A percentile compares a stretch with the other conserved stretches of the same genome.
These are phyloP conservation scores for Phytophthora cactorum DNA, from an alignment of 352 stramenopile species.

Conservation along the genomic window DNA sequence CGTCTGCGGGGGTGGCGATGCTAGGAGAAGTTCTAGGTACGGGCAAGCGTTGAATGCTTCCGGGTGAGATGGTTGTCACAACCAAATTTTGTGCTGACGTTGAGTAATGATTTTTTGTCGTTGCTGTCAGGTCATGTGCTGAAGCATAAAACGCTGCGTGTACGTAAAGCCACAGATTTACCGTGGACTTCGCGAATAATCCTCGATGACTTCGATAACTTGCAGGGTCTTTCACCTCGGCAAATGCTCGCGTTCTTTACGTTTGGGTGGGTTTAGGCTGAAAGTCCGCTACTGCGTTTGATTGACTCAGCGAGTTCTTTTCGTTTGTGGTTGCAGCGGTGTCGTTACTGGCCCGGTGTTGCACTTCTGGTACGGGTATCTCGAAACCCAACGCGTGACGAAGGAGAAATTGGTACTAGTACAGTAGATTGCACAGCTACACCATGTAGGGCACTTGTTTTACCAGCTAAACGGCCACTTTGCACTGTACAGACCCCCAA, in stretches of 20 bases:
- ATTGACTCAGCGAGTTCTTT: neutral
- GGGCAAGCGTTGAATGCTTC: constrained; percentile 1
- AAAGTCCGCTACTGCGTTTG: neutral
- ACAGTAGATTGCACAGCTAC: neutral
- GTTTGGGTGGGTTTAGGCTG: constrained; percentile 51
- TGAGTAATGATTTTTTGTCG: neutral
- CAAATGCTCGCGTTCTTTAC: constrained; percentile 77
- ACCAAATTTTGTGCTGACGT: constrained; percentile 2
- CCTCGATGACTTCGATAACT: constrained; percentile 1
- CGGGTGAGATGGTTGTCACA: neutral
- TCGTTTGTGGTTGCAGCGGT: constrained; percentile 31
- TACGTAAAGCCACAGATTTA: constrained; percentile 28
- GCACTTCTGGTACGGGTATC: constrained; percentile 75
- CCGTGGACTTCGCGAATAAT: neutral
- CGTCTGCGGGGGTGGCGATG: constrained; percentile 64
- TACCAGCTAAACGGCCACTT: neutral
- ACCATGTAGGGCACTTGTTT: neutral
- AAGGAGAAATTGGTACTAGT: constrained; percentile 81
- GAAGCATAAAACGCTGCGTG: constrained; percentile 68
- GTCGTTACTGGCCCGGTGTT: constrained; percentile 64
- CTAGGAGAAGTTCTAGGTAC: constrained; percentile 73
- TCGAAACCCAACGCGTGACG: constrained; percentile 65
- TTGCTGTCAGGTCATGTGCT: constrained; percentile 54
- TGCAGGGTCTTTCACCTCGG: constrained; percentile 61
- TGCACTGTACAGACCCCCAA: constrained; percentile 57